phyloP scores from a whole-genome alignment of 495 filamentous ascomycete species.

The Aspergillus homomorphus region DNA sequence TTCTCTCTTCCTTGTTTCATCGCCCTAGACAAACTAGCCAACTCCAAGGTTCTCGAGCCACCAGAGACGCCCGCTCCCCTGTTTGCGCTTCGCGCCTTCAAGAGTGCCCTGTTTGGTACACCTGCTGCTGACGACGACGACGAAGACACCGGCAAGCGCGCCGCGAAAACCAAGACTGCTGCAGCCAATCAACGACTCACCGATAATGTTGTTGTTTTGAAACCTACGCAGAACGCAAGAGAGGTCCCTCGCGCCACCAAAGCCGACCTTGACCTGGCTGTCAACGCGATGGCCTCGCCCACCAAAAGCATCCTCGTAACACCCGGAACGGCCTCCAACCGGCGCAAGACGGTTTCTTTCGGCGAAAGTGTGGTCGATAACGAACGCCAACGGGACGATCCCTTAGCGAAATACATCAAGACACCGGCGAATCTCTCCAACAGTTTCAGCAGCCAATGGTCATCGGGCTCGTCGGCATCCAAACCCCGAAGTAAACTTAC shows the following conservation, averaged over 20 bases:
- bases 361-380: conserved; percentile 64
- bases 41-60: conserved; percentile 51
- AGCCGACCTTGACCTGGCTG: conserved; percentile 26
- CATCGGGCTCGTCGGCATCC: conserved; percentile 42
- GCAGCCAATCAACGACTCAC: conserved; percentile 20
- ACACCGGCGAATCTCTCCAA: conserved; percentile 47
- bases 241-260: conserved; percentile 25
- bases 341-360: conserved; percentile 90
- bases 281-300: conserved; percentile 52
- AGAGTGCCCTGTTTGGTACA: conserved; percentile 86
- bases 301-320: conserved; percentile 84
- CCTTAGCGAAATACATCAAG: conserved; percentile 28
- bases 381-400: conserved; percentile 45
- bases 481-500: conserved; percentile 46
- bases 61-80: conserved; percentile 93
- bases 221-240: conserved; percentile 20
- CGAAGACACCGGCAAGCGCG: conserved; percentile 22
- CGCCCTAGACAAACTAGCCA: conserved; percentile 20
- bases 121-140: conserved; percentile 55
- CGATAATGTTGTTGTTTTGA: conserved; percentile 24
- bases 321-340: conserved; percentile 73
- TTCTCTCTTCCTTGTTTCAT: not conserved
- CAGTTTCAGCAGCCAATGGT: conserved; percentile 66
- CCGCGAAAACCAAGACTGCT: conserved; percentile 20
- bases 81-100: conserved; percentile 90